Evolutionary conservation across 306 rosid genomes (phyloP).

Genomic region (Fragaria nilgerrensis): DNA sequence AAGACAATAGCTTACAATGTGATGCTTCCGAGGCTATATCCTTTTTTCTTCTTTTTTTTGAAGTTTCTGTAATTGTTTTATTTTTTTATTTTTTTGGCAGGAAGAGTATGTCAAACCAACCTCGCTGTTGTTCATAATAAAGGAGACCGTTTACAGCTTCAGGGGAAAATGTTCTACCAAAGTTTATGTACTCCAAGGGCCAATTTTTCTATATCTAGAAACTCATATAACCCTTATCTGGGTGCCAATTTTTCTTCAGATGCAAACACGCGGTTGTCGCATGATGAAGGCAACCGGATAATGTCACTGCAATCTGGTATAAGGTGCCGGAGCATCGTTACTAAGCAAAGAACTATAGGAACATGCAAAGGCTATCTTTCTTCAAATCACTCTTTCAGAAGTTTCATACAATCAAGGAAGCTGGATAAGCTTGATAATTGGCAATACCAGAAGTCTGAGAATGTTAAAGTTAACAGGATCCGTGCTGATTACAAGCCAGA

Average conservation of each 20-base stretch:
- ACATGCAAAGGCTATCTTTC: conserved; percentile 39
- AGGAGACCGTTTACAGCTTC: conserved; percentile 30
- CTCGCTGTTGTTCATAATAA: conserved; percentile 36
- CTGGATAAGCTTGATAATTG: conserved; percentile 32
- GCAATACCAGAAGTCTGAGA: conserved; percentile 29
- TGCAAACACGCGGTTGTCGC: conserved; percentile 24
- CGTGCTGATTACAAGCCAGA: conserved; percentile 66
- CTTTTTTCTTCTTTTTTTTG: background rate
- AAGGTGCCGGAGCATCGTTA: conserved; percentile 22
- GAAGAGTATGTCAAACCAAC: conserved; percentile 42
- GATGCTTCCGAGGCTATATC: background rate
- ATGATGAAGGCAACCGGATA: conserved; percentile 20
- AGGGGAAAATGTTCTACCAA: conserved; percentile 18
- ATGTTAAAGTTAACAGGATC: conserved; percentile 43
- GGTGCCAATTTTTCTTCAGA: conserved; percentile 30
- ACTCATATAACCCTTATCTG: conserved; percentile 25
- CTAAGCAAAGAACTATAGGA: conserved; percentile 35
- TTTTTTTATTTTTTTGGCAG: conserved; percentile 41
- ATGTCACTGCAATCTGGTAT: conserved; percentile 30
- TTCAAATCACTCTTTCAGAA: conserved; percentile 32
- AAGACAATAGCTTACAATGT: background rate
- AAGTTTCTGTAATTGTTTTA: background rate
- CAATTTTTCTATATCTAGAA: conserved; percentile 31
- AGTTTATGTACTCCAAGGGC: conserved; percentile 25
- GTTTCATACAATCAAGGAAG: conserved; percentile 26